Evolutionary conservation across 805 yeast species (phyloP), one percentile per base, ranked within the genome.

Genomic region (Sugiyamaella marilandica): DNA sequence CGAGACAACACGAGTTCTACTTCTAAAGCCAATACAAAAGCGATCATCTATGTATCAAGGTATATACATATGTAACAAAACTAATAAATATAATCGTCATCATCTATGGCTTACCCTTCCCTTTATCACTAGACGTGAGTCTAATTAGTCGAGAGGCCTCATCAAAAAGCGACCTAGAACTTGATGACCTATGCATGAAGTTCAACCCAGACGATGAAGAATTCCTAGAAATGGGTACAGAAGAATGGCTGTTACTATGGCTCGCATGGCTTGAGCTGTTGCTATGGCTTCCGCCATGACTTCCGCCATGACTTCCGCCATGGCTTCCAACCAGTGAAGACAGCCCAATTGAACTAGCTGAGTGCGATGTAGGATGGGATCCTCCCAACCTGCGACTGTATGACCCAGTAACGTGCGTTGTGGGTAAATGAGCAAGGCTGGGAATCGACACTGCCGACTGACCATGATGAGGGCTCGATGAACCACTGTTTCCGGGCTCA

Each of bases 401-500:
- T 8, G 26, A 14, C 10, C 35, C 37, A 2, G 41, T 26, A 5
- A 32, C 52, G 33, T 39, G 52, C 4, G 50, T 24, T 13, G 45
- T 14, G 10, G 50, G 26, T 16, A 47, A 31, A 19, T 46, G 47
- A 11, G 45, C 52, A 10, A 51, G 11, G 11, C 39, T 21, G 11
- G 58, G 48, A 49, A 39, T 43, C n/a, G 48, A 32, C 10, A 51
- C 47, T 1, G 58, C 41, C 26, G 56, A 41, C 2, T 13, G 33
- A 16, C 36, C 16, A 19, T 31, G 44, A 32, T 2, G 49, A 49
- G 46, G 83, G 11, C 56, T 47, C 21, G 41, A 24, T n/a, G 14
- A 5, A 8, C 46, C 24, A 19, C 31, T 16, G 44, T 16, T 13
- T n/a, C 37, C 31, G 10, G 51, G 44, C 45, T 72, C 75, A 66